A percentile compares a stretch with the other conserved stretches of the same genome.
These are phyloP conservation scores for Thecaphora thlaspeos DNA, from an alignment of 1,284 basidiomycete species.

Conservation along the genomic window DNA sequence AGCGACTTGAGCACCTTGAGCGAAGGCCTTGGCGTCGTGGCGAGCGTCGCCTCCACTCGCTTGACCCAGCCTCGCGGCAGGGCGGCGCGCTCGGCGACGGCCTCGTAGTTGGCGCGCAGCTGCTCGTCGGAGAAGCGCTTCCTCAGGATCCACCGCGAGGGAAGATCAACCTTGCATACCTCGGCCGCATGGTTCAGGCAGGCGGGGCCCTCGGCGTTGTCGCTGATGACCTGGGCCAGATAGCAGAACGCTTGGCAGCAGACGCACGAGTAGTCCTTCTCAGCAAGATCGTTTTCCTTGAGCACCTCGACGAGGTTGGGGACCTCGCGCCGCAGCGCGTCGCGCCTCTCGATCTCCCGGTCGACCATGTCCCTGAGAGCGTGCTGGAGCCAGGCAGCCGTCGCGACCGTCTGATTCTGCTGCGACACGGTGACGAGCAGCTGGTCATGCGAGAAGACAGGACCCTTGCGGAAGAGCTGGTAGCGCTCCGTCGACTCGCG, in stretches of 20 bases:
- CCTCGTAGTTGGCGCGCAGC: conserved; percentile 59
- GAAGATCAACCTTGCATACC: conserved; percentile 70
- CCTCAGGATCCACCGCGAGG: conserved; percentile 67
- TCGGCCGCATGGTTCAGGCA: conserved; percentile 82
- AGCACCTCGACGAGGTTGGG: conserved; percentile 68
- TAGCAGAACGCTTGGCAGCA: conserved; percentile 95
- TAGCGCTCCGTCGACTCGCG: conserved; percentile 82
- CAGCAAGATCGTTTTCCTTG: conserved; percentile 76
- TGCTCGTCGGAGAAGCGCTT: conserved; percentile 80
- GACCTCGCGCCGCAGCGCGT: conserved; percentile 60
- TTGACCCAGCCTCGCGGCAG: conserved; percentile 74
- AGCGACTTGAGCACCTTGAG: conserved; percentile 75
- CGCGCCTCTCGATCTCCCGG: conserved; percentile 73
- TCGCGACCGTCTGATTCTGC: conserved; percentile 87
- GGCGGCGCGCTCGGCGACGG: conserved; percentile 66
- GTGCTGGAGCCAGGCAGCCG: conserved; percentile 75
- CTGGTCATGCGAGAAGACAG: conserved; percentile 98
- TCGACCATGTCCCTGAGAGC: conserved; percentile 84
- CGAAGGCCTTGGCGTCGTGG: conserved; percentile 65
- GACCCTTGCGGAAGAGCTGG: conserved; percentile 81
- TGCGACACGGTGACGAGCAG: conserved; percentile 90
- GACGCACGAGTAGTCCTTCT: conserved; percentile 91
- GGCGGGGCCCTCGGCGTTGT: conserved; percentile 67
- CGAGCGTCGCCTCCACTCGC: conserved; percentile 70
- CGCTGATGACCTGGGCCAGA: conserved; percentile 75